A percentile compares a stretch with the other conserved stretches of the same genome.
phyloP scores from a whole-genome alignment of 2,329 filamentous ascomycete species.

The Microsporum ferrugineum region DNA sequence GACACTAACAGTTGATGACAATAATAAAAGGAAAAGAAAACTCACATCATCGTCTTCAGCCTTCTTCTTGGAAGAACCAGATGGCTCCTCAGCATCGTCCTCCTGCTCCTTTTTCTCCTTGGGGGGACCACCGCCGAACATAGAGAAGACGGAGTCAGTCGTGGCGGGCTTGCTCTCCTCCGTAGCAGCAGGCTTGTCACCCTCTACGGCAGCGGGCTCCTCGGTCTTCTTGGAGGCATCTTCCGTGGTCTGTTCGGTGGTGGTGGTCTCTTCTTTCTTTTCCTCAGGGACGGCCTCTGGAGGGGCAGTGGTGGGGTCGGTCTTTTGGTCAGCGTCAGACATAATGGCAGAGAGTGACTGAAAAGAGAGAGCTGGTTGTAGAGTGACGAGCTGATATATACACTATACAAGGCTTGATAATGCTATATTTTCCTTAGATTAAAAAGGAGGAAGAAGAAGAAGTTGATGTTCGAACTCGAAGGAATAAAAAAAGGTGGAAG shows the following conservation, averaged over 20 bases:
- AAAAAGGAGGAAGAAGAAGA: background rate
- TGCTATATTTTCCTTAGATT: background rate
- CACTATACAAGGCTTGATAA: background rate
- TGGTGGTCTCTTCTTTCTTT: conserved; percentile 17
- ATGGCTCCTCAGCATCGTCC: conserved; percentile 65
- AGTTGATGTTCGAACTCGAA: background rate
- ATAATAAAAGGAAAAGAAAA: background rate
- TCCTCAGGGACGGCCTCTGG: conserved; percentile 24
- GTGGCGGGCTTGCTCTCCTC: conserved; percentile 21
- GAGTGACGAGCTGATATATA: background rate
- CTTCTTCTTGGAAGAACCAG: conserved; percentile 75
- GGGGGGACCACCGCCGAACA: conserved; percentile 96
- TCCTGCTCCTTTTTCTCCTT: conserved; percentile 80
- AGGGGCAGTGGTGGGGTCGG: conserved; percentile 32
- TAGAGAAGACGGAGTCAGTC: conserved; percentile 68
- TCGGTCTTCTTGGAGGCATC: conserved; percentile 24
- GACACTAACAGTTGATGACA: background rate
- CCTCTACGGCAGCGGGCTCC: conserved; percentile 24
- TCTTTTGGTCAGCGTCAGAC: conserved; percentile 35
- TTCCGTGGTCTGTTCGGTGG: conserved; percentile 22
- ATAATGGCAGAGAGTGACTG: conserved; percentile 20
- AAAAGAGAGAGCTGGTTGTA: background rate
- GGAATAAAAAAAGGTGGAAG: conserved; percentile 3
- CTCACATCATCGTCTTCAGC: conserved; percentile 46
- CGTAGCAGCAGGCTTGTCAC: conserved; percentile 2